Evolutionary conservation across 805 yeast genomes (phyloP).

Genomic region (Yarrowia osloensis): DNA sequence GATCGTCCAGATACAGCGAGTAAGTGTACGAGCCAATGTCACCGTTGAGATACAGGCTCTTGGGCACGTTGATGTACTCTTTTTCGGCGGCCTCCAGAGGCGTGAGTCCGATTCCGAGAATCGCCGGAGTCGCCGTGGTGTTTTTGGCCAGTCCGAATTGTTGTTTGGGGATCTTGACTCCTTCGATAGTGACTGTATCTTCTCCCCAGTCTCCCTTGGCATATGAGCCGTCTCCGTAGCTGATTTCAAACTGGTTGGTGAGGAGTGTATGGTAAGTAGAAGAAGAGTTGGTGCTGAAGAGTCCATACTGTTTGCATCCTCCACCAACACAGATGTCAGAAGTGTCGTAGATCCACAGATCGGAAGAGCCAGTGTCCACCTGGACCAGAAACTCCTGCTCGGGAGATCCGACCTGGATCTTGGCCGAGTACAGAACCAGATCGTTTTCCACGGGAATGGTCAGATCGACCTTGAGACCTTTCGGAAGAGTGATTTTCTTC

Average conservation of each 20-base stretch:
- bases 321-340: neutral
- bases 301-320: neutral
- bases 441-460: conserved; percentile 5
- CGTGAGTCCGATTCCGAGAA: conserved; percentile 35
- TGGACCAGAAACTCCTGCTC: conserved; percentile 54
- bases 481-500: neutral
- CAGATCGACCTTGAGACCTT: neutral
- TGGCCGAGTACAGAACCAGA: conserved; percentile 6
- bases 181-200: conserved; percentile 57
- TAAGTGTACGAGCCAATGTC: conserved; percentile 46
- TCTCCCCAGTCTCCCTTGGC: conserved; percentile 58
- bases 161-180: conserved; percentile 46
- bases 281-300: conserved; percentile 29
- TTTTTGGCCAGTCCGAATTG: conserved; percentile 33
- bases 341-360: conserved; percentile 54
- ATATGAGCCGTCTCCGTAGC: conserved; percentile 44
- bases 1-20: conserved; percentile 47
- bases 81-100: conserved; percentile 33
- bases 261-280: conserved; percentile 34
- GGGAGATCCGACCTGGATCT: conserved; percentile 54
- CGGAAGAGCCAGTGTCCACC: conserved; percentile 73
- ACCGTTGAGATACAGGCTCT: conserved; percentile 44
- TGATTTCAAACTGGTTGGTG: conserved; percentile 42
- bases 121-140: conserved; percentile 28
- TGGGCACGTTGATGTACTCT: conserved; percentile 41